Percentiles rank a stretch among this genome's conserved stretches.
These are phyloP conservation scores for Wallacemonas sp. DNA, from an alignment of 208 protist species.

Conservation along the genomic window DNA sequence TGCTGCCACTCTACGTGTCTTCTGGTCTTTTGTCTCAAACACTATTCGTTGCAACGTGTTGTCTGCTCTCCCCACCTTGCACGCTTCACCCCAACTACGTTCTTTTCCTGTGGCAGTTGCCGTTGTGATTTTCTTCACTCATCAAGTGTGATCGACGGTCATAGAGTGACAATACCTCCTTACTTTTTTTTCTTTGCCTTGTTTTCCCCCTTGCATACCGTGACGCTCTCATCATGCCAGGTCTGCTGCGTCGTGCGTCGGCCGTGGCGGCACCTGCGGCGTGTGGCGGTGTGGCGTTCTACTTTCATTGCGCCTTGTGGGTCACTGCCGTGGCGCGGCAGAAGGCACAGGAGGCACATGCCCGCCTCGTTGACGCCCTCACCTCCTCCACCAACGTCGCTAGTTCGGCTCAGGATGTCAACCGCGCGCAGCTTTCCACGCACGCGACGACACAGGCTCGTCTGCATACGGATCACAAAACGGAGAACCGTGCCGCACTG, in stretches of 20 bases:
- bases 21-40: too few species aligned
- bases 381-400: background rate
- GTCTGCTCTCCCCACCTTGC: too few species aligned
- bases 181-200: conserved; percentile 12
- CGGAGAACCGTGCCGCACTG: too few species aligned
- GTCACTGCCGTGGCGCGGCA: background rate
- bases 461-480: too few species aligned
- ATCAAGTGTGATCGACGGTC: too few species aligned
- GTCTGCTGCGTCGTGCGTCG: background rate
- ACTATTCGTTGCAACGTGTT: too few species aligned
- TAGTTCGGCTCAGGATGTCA: background rate
- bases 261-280: background rate
- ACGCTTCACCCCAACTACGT: too few species aligned
- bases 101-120: too few species aligned
- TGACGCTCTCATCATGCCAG: background rate
- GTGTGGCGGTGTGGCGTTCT: background rate
- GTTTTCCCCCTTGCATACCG: background rate
- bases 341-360: background rate
- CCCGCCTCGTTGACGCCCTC: background rate
- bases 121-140: too few species aligned
- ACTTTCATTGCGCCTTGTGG: background rate
- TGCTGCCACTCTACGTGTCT: too few species aligned
- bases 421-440: too few species aligned
- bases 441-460: too few species aligned
- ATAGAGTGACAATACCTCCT: background rate